Conservation (phyloP, 805 yeast species). For the Kazachstania martiniae region DNA sequence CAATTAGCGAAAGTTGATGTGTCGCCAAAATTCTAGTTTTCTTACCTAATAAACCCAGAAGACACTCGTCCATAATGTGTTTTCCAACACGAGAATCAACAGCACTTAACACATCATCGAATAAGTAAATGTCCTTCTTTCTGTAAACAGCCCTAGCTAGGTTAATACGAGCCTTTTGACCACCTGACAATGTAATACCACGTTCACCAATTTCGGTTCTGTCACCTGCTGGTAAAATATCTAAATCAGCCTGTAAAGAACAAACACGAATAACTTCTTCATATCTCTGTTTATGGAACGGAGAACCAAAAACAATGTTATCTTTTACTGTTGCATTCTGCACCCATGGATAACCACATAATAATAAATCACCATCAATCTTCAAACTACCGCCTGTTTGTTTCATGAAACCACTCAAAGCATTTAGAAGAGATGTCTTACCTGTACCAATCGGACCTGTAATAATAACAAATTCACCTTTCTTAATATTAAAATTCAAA, state of each 20-base stretch:
- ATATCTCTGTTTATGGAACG: slow-evolving; percentile 42
- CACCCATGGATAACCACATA: slow-evolving; percentile 71
- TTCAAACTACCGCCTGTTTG: slow-evolving; percentile 40
- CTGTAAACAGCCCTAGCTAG: slow-evolving; percentile 74
- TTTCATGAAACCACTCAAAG: slow-evolving; percentile 64
- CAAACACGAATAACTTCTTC: slow-evolving; percentile 49
- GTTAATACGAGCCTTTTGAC: slow-evolving; percentile 75
- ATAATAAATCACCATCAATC: slow-evolving; percentile 41
- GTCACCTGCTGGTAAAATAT: slow-evolving; percentile 64
- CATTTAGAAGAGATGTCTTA: slow-evolving; percentile 60
- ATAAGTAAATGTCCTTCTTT: slow-evolving; percentile 50
- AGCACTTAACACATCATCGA: slow-evolving; percentile 77
- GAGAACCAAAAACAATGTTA: slow-evolving; percentile 59
- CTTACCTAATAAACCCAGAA: slow-evolving; percentile 42
- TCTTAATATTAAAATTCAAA: slow-evolving; percentile 41
- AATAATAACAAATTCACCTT: slow-evolving; percentile 54
- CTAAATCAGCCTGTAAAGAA: slow-evolving; percentile 54
- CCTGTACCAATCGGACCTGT: slow-evolving; percentile 75
- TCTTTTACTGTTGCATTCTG: slow-evolving; percentile 71
- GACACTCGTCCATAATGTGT: slow-evolving; percentile 61
- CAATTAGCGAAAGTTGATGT: slow-evolving; percentile 66
- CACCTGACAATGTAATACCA: slow-evolving; percentile 81
- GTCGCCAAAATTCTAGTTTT: slow-evolving; percentile 74
- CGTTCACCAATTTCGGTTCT: slow-evolving; percentile 74
- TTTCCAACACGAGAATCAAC: slow-evolving; percentile 84